These are phyloP conservation scores for Pontederia paniculata DNA, from an alignment of 176 grass and related monocot species.

Conservation along the genomic window DNA sequence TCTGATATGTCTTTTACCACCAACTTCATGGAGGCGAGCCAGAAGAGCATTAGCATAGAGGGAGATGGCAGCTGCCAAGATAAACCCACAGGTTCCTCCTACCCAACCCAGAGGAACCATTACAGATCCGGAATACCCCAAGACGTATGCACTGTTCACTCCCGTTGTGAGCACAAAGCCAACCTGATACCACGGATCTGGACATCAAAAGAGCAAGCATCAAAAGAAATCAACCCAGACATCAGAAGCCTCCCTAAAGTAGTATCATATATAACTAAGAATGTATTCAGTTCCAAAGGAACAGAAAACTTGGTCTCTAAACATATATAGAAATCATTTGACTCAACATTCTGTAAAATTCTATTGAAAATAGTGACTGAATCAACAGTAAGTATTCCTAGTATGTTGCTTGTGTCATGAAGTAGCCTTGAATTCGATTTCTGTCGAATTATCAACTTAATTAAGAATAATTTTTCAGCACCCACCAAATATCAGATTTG, in stretches of 20 bases:
- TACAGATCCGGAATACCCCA: slow-evolving; percentile 79
- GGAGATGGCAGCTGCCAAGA: slow-evolving; percentile 80
- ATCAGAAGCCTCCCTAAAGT: neutral
- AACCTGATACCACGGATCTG: slow-evolving; percentile 99
- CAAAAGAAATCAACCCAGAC: neutral
- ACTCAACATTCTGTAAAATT: too few species aligned
- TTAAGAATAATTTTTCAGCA: too few species aligned
- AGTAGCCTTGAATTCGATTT: too few species aligned
- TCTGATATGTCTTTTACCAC: slow-evolving; percentile 81
- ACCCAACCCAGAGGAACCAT: slow-evolving; percentile 89
- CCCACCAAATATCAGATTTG: too few species aligned
- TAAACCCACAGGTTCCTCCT: slow-evolving; percentile 46
- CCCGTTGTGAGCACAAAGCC: slow-evolving; percentile 86
- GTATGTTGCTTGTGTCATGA: too few species aligned
- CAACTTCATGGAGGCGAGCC: slow-evolving; percentile 72
- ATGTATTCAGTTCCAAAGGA: neutral
- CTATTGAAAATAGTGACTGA: too few species aligned
- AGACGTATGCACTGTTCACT: slow-evolving; percentile 89
- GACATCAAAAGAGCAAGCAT: slow-evolving; percentile 7
- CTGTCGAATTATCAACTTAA: too few species aligned
- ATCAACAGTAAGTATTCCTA: too few species aligned
- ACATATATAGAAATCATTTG: too few species aligned
- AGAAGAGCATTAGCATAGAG: slow-evolving; percentile 84
- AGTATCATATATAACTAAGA: neutral
- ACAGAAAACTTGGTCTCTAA: too few species aligned